These are phyloP conservation scores for Lentinula sp. DNA, from an alignment of 768 basidiomycete genomes.

Conservation along the genomic window DNA sequence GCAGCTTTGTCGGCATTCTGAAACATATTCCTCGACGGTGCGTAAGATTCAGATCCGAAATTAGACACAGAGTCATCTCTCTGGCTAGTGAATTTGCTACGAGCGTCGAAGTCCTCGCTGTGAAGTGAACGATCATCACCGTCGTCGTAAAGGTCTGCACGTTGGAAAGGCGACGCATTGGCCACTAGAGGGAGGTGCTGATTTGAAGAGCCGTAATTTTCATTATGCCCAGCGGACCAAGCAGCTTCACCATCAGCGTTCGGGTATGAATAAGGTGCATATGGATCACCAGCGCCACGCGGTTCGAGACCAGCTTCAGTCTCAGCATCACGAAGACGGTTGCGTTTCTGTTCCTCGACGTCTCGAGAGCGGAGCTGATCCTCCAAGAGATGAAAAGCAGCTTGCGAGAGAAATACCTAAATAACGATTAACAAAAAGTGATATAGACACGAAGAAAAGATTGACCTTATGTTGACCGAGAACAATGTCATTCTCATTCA, in stretches of 20 bases:
- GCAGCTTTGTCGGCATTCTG: constrained; percentile 72
- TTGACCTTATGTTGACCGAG: constrained; percentile 80
- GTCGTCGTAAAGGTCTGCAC: constrained; percentile 70
- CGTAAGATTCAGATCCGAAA: constrained; percentile 89
- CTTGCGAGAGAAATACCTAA: constrained; percentile 85
- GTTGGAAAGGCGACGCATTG: constrained; percentile 78
- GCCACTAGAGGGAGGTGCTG: constrained; percentile 80
- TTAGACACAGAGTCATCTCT: constrained; percentile 76
- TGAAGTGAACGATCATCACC: constrained; percentile 70
- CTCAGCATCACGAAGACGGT: constrained; percentile 70
- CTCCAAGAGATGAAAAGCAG: constrained; percentile 83
- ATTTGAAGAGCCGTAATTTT: constrained; percentile 55
- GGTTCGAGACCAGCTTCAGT: constrained; percentile 62
- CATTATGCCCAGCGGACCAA: constrained; percentile 37
- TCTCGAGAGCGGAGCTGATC: constrained; percentile 81
- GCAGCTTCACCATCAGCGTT: constrained; percentile 29
- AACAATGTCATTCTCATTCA: constrained; percentile 70
- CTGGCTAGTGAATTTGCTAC: constrained; percentile 71
- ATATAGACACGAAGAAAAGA: not conserved
- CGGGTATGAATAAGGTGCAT: constrained; percentile 68
- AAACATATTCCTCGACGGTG: constrained; percentile 95
- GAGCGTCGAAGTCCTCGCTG: constrained; percentile 76
- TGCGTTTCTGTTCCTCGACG: constrained; percentile 81
- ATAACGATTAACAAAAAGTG: constrained; percentile 5
- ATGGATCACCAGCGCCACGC: constrained; percentile 57